Evolutionary conservation across 306 rosid species (phyloP).

Genomic region (Prosopis cineraria): DNA sequence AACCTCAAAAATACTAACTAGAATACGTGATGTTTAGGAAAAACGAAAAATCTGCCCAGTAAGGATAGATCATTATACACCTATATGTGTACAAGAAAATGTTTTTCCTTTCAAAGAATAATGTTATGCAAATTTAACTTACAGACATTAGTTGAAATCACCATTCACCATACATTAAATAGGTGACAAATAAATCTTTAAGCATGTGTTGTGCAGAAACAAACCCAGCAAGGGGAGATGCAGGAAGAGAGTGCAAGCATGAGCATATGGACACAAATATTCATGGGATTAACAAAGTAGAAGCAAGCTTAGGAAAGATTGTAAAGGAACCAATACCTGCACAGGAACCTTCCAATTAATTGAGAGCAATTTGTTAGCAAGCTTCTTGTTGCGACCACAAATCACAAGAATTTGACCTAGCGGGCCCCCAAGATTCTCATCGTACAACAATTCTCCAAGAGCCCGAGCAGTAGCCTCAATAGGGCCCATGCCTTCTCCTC

Average conservation of each 20-base stretch:
- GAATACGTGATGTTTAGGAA: not conserved
- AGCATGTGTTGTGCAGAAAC: not conserved
- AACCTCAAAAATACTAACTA: not conserved
- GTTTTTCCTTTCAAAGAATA: not conserved
- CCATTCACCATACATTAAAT: not conserved
- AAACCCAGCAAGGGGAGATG: not conserved
- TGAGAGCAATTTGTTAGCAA: conserved; percentile 64
- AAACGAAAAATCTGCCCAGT: not conserved
- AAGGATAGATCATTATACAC: not conserved
- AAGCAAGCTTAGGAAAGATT: conserved; percentile 10
- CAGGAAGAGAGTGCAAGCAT: not conserved
- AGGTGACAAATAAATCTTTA: not conserved
- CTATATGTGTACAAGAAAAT: no score
- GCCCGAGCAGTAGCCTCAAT: conserved; percentile 97
- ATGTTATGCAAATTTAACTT: not conserved
- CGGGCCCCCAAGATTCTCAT: conserved; percentile 69
- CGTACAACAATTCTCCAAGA: conserved; percentile 68
- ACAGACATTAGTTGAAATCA: not conserved
- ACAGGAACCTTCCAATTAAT: conserved; percentile 90
- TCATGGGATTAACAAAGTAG: not conserved
- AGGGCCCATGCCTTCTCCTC: conserved; percentile 99
- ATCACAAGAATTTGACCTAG: conserved; percentile 87
- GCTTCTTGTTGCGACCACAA: conserved; percentile 94
- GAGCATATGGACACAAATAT: not conserved
- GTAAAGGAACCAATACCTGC: conserved; percentile 57